phyloP scores from a whole-genome alignment of 2,329 filamentous ascomycete species.

The Ophiostoma pallidulum region DNA sequence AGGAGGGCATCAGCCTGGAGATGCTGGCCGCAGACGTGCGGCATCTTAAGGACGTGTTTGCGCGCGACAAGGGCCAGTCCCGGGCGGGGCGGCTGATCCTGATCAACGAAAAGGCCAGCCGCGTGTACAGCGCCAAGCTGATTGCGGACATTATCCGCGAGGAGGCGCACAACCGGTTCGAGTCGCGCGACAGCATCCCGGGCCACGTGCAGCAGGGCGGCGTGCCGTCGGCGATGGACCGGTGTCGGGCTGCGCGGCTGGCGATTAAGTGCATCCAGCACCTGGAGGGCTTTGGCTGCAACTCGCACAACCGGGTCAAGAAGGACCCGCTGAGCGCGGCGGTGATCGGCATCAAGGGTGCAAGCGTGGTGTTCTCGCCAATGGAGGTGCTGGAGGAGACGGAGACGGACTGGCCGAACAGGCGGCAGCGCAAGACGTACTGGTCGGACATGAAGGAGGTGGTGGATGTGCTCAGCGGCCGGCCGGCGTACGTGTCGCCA shows the following conservation, averaged over 20 bases:
- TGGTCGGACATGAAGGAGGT: slow-evolving; percentile 74
- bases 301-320: slow-evolving; percentile 56
- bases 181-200: slow-evolving; percentile 82
- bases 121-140: slow-evolving; percentile 82
- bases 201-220: slow-evolving; percentile 93
- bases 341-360: slow-evolving; percentile 89
- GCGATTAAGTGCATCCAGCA: slow-evolving; percentile 93
- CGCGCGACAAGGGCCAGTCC: slow-evolving; percentile 74
- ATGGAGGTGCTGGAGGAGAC: slow-evolving; percentile 73
- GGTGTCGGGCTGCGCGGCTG: slow-evolving; percentile 81
- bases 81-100: slow-evolving; percentile 89
- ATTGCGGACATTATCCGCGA: slow-evolving; percentile 94
- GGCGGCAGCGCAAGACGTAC: slow-evolving; percentile 73
- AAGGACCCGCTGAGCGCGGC: slow-evolving; percentile 62
- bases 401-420: slow-evolving; percentile 88
- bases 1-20: slow-evolving; percentile 88
- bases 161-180: slow-evolving; percentile 84
- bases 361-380: slow-evolving; percentile 75
- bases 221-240: slow-evolving; percentile 90
- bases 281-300: slow-evolving; percentile 66
- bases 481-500: slow-evolving; percentile 45
- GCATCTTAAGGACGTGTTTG: slow-evolving; percentile 78
- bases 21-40: slow-evolving; percentile 89
- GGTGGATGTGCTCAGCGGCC: slow-evolving; percentile 75
- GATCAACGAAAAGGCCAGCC: slow-evolving; percentile 90